Conservation (phyloP, 495 filamentous ascomycete genomes). For the Podospora pseudoanserina region DNA sequence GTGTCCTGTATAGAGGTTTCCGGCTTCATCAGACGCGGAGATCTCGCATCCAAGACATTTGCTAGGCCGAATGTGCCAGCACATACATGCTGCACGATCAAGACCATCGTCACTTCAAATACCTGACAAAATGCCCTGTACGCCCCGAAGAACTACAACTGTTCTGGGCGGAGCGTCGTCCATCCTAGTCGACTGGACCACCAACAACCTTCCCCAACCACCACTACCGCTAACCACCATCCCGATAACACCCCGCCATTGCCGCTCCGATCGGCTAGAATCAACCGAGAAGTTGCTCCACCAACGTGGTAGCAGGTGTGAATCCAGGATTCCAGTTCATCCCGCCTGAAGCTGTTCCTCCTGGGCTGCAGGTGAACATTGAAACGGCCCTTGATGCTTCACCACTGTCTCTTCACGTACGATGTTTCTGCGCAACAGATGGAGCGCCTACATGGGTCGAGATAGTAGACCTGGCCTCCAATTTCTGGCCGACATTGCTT, state of each 20-base stretch:
- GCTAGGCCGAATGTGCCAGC: constrained; percentile 13
- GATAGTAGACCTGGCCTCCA: too few relatives aligned
- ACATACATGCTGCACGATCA: constrained; percentile 17
- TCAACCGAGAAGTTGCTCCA: constrained; percentile 2
- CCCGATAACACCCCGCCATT: constrained; percentile 1
- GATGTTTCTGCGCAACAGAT: constrained; percentile 1
- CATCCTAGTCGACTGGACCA: not conserved
- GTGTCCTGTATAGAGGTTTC: not conserved
- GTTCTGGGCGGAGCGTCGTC: not conserved
- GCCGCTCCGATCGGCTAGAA: constrained; percentile 11
- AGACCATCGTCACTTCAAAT: constrained; percentile 1
- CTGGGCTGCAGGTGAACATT: not conserved
- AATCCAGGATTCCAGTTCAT: constrained; percentile 6
- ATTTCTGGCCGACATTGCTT: not conserved
- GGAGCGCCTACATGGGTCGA: constrained; percentile 3
- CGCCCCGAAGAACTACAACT: not conserved
- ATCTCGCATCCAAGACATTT: constrained; percentile 21
- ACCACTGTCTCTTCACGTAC: not conserved
- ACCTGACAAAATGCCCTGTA: not conserved
- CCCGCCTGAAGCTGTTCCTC: constrained; percentile 12
- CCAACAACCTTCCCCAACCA: not conserved
- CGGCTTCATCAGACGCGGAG: constrained; percentile 10
- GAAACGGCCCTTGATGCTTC: not conserved
- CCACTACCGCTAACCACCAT: not conserved
- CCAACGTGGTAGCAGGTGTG: not conserved